Base-by-base conservation (phyloP, 306 rosid genomes). In the Myrica gale region DNA sequence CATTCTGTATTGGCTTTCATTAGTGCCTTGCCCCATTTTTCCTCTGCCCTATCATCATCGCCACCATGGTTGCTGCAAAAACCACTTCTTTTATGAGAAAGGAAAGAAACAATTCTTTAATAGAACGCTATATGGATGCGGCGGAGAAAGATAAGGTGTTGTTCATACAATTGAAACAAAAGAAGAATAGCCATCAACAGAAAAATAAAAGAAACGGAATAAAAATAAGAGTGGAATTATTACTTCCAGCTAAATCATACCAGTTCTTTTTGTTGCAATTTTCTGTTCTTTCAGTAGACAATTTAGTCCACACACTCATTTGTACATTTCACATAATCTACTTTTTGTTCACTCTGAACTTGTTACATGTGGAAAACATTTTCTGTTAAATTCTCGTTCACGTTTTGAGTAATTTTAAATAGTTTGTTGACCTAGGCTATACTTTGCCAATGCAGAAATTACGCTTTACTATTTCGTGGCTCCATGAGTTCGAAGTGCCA, bases 401-500 rank as follows among this genome's bases (percentile, higher is more conserved):
- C 9, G 32, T 9, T 61, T 61, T 23, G 26, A 23, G 16, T 23
- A 13, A 3, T 61, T 61, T 61, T 2, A 42, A 39, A 10, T 41
- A 4, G 23, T 43, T 41, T 53, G 62, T 4, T 77, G 52, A 16
- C 55, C 65, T 47, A 45, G n/a, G 10, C 50, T 75, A 67, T 41
- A 44, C 13, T 52, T 78, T 21, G 43, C 74, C 75, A 77, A 67
- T 86, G 73, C 90, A 93, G 97, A 87, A 68, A 44, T 78, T 76
- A 37, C 88, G 94, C 44, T 93, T 91, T 82, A 78, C 74, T 82
- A 74, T 83, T 72, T 68, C 80, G 77, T 91, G 98, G 98, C 78
- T 82, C 53, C 84, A 79, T 72, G 91, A 91, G 74, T 76, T 88
- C 65, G 92, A 83, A 85, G 92, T 80, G 68, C 98, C 98, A 9